Evolutionary conservation across 169 alveolate genomes (phyloP).

Genomic region (Plasmodium sp.): DNA sequence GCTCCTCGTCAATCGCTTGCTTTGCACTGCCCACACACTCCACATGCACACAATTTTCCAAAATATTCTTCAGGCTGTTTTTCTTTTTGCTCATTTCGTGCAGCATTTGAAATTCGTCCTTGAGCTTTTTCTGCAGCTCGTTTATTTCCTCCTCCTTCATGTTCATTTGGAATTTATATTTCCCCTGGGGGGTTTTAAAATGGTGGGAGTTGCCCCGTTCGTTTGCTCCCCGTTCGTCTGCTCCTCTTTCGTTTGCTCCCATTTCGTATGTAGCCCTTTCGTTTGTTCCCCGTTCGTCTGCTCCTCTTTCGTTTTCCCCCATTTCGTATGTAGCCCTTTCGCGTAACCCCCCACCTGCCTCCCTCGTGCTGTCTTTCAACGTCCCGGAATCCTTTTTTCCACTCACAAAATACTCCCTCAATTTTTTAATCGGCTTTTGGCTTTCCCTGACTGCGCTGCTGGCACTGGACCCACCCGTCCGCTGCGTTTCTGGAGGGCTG

Average conservation of each 20-base stretch:
- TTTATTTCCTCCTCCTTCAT: constrained; percentile 47
- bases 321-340: neutral
- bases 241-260: no score
- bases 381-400: neutral
- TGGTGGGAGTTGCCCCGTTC: neutral
- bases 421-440: constrained; percentile 17
- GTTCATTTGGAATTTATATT: constrained; percentile 43
- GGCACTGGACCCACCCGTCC: neutral
- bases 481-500: neutral
- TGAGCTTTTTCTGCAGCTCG: constrained; percentile 29
- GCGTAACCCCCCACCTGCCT: neutral
- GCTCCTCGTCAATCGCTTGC: neutral
- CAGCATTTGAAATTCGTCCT: constrained; percentile 35
- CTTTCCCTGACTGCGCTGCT: neutral
- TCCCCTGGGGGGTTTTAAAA: constrained; percentile 14
- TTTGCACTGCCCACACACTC: neutral
- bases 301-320: neutral
- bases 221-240: neutral
- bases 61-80: constrained; percentile 4
- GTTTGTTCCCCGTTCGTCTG: no score
- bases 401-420: constrained; percentile 18
- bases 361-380: constrained; percentile 2
- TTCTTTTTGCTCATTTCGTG: constrained; percentile 22
- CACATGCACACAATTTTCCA: neutral
- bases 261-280: neutral